Base-by-base conservation (phyloP, 1,284 basidiomycete species). In the Heterobasidion parviporum region DNA sequence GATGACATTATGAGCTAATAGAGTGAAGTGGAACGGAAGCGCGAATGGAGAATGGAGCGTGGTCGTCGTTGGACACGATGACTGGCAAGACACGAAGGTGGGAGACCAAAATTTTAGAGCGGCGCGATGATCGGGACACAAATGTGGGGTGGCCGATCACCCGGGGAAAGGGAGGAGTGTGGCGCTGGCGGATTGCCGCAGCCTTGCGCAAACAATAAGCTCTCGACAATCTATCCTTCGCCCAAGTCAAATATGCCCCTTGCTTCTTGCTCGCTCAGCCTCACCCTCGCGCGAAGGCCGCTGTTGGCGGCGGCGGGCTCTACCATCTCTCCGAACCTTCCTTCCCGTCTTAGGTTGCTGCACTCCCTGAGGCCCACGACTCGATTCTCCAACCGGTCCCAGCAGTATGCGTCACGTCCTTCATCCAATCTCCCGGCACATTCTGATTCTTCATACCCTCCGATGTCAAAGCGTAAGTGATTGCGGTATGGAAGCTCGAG, bases 1-100 rank as follows among this genome's bases (percentile, higher is more conserved):
- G 60, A 59, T 8, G 61, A 57, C 61, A 62, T 62, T 58, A 54
- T 34, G 16, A 45, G 47, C 12, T 38, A 38, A 50, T 52, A 35
- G 36, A 38, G 1, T 35, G 16, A 51, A 54, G 38, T 50, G 32
- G 43, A 16, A 38, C 41, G 53, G 38, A 14, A 33, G 43, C 33
- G n/a, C 48, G 32, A 47, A 52, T 34, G 3, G 32, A 35, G 44
- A 48, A 44, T 14, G 15, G 33, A n/a, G 33, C 14, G 54, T 38
- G 38, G 58, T 55, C 52, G 53, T 9, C 45, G 53, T 47, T 12
- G 9, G 36, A 36, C 52, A 53, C 53, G 43, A 55, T 38, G 35
- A 14, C 18, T 32, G 12, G 48, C 41, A 32, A n/a, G n/a, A 8
- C 43, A 38, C 41, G 47, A 16, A 38, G 38, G 48, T 41, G 35